Evolutionary conservation across 331 rosid species (phyloP).

Genomic region (Malus hybrid): DNA sequence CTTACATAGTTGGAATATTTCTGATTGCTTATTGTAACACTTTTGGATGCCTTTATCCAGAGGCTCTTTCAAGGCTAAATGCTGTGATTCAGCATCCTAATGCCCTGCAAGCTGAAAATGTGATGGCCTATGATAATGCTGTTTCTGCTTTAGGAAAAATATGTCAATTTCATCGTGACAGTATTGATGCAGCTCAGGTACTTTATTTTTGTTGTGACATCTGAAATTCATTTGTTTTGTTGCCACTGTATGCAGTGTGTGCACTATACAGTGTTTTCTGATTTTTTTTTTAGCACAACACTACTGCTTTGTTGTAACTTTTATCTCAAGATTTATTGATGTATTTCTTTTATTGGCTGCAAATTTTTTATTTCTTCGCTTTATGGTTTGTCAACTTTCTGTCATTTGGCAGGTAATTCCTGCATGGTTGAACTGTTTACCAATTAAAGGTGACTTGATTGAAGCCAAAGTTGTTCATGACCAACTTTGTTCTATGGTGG

Average conservation of each 20-base stretch:
- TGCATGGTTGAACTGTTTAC: constrained; percentile 95
- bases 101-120: constrained; percentile 64
- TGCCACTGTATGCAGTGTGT: not conserved
- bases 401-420: constrained; percentile 69
- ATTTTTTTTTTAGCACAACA: not conserved
- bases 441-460: constrained; percentile 85
- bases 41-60: constrained; percentile 35
- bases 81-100: constrained; percentile 82
- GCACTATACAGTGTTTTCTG: not conserved
- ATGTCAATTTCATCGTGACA: constrained; percentile 75
- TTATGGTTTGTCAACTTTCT: not conserved
- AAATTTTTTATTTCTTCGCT: not conserved
- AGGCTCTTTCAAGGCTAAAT: constrained; percentile 89
- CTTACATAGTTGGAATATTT: not conserved
- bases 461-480: constrained; percentile 97
- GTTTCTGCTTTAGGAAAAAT: constrained; percentile 90
- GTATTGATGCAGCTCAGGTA: constrained; percentile 89
- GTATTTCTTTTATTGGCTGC: not conserved
- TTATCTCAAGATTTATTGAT: not conserved
- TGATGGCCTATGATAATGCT: constrained; percentile 96
- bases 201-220: not conserved
- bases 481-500: constrained; percentile 91
- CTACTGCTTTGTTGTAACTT: not conserved
- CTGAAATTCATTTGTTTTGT: not conserved
- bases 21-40: constrained; percentile 9